Percentiles rank a stretch among this genome's conserved stretches.
Evolutionary conservation across 192 early-diverging fungal genomes (phyloP).

Genomic region (Obelidium mucronatum): DNA sequence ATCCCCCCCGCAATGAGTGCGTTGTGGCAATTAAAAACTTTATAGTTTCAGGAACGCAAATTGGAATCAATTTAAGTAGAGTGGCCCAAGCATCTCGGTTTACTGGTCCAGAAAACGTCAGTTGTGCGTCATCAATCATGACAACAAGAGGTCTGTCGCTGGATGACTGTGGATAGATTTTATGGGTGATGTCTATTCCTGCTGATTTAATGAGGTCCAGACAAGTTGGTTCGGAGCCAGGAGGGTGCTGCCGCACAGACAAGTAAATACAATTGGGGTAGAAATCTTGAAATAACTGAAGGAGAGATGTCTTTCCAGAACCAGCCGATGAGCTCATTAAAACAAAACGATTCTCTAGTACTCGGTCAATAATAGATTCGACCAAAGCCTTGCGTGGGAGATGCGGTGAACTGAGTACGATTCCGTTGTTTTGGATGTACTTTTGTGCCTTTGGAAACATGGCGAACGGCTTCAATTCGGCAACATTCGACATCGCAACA

Average conservation of each 20-base stretch:
- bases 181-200: background rate
- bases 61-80: background rate
- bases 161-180: background rate
- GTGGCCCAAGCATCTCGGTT: background rate
- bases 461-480: no score
- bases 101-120: background rate
- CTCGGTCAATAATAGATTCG: background rate
- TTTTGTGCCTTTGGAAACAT: no score
- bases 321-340: conserved; percentile 1
- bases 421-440: no score
- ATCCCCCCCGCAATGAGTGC: background rate
- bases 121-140: conserved; percentile 4
- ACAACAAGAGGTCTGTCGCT: background rate
- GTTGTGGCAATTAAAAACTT: conserved; percentile 14
- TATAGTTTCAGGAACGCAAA: background rate
- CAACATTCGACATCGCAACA: no score
- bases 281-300: background rate
- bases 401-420: conserved; percentile 9
- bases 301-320: conserved; percentile 22
- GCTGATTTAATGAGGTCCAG: background rate
- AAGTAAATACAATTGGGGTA: background rate
- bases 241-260: background rate
- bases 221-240: background rate
- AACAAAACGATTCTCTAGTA: conserved; percentile 6
- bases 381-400: background rate